These are phyloP conservation scores for Tolypocladium tundrense DNA, from an alignment of 2,329 filamentous ascomycete genomes.

Conservation along the genomic window DNA sequence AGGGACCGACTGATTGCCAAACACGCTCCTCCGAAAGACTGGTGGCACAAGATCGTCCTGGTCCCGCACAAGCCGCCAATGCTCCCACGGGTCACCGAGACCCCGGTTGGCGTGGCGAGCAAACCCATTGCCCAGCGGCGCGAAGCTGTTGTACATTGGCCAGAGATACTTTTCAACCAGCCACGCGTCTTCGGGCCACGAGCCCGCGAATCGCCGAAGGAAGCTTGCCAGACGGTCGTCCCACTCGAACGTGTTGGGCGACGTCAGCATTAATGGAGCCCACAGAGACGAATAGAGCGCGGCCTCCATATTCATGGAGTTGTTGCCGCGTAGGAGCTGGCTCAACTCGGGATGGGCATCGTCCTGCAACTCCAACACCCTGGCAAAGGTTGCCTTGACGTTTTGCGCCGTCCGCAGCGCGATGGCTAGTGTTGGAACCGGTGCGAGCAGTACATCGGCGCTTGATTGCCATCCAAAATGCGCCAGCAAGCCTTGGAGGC, in stretches of 20 bases:
- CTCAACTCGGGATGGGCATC: constrained; percentile 16
- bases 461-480: constrained; percentile 32
- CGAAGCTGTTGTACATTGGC: constrained; percentile 46
- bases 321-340: constrained; percentile 24
- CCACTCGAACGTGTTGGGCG: constrained; percentile 37
- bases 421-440: constrained; percentile 56
- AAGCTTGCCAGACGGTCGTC: constrained; percentile 55
- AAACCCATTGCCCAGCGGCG: constrained; percentile 15
- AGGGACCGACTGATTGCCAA: constrained; percentile 13
- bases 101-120: constrained; percentile 14
- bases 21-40: constrained; percentile 18
- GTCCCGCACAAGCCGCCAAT: constrained; percentile 26
- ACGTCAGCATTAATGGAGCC: constrained; percentile 51
- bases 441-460: constrained; percentile 44
- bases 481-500: constrained; percentile 50
- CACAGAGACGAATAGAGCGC: constrained; percentile 67
- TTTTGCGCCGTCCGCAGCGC: constrained; percentile 66
- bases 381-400: constrained; percentile 57
- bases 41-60: constrained; percentile 31
- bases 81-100: constrained; percentile 19
- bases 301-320: constrained; percentile 35
- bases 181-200: constrained; percentile 54
- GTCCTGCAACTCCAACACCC: constrained; percentile 17
- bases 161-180: constrained; percentile 56
- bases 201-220: constrained; percentile 31